Evolutionary conservation across 2,329 filamentous ascomycete species (phyloP), one percentile per base, ranked within the genome.

Genomic region (Rutstroemia sp.): DNA sequence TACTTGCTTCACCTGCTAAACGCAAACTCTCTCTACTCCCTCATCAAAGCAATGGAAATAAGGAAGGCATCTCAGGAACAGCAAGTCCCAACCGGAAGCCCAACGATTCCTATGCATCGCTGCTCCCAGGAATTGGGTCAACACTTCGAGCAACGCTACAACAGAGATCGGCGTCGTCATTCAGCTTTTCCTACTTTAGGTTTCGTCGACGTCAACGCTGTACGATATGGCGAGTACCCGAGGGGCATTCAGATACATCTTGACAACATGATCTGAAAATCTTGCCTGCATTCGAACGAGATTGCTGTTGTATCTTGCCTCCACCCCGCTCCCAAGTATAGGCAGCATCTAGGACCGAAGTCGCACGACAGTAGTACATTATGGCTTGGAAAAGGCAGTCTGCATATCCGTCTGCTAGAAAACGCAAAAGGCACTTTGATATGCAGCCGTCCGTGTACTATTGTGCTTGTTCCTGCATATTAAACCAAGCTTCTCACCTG

Each of bases 391-490:
- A 47, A 47, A n/a, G 47, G 47, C 47, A 37, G n/a, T 38, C 16
- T 38, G 53, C 53, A 39, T 51, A 51, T 12, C 53, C 53, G 53
- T 55, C 37, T 14, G 5, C 23, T 45, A 39, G 47, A 56, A 37
- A 45, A 38, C 53, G 9, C 53, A 51, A 38, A 30, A 27, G 19
- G 25, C 38, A 34, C 30, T 38, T 38, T 27, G 39, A 27, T 21
- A 42, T 51, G 39, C 19, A 45, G 16, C 39, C 23, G 16, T 38
- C 53, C 53, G 53, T 51, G 27, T 27, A 25, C 37, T 51, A 42
- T 42, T 52, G 30, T 39, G 39, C 18, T 57, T 42, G 49, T 53
- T 53, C 34, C 49, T 57, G 49, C 42, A 34, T 53, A 10, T 41
- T 21, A 14, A 34, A 30, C 34, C 19, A 7, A 25, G 41, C 21